Base-by-base conservation (phyloP, 2,329 filamentous ascomycete species). In the Epichloe sylvatica region DNA sequence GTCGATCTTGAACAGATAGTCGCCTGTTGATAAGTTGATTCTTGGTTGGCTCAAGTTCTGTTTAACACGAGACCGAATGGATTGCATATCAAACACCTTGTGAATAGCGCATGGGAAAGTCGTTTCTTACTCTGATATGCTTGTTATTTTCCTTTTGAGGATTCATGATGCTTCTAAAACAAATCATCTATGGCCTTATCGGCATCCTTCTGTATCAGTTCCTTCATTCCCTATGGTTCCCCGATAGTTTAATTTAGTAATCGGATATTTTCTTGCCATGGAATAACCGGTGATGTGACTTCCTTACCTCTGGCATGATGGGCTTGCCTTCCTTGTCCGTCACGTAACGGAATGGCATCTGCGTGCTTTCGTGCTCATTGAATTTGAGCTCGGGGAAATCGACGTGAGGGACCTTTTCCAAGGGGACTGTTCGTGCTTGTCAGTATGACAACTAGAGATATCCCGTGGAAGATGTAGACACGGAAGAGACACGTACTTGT, bases 311-410 rank as follows among this genome's bases (percentile, higher is more conserved):
- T 21, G 92, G 92, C 89, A 98, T 95, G 51, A 96, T 81, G 1
- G 90, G 87, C 57, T 86, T 74, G 42, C 85, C 88, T 50, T 86
- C 72, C 11, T 78, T 70, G 47, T 77, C 82, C 62, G 78, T 83
- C 46, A 98, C 90, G 63, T 98, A 98, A 57, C 92, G 86, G 68
- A 98, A 98, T 1, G 92, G 92, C 92, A 98, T 97, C 66, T 95
- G 77, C 0, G 90, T 95, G 64, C 86, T 92, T 70, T 98, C 92
- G 61, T 94, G 83, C 63, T 92, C 83, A 64, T 86, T 87, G 65
- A 97, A 84, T 62, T 83, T 83, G 62, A 98, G 77, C 62, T 97
- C 91, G 0, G 92, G 92, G 61, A 86, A 82, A 64, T 97, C 90
- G 35, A 92, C 66, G 62, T 92, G 96, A 2, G 81, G 36, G 35